A percentile compares a stretch with the other conserved stretches of the same genome.
phyloP scores from a whole-genome alignment of 345 rosid genomes.

The Aethionema arabicum region DNA sequence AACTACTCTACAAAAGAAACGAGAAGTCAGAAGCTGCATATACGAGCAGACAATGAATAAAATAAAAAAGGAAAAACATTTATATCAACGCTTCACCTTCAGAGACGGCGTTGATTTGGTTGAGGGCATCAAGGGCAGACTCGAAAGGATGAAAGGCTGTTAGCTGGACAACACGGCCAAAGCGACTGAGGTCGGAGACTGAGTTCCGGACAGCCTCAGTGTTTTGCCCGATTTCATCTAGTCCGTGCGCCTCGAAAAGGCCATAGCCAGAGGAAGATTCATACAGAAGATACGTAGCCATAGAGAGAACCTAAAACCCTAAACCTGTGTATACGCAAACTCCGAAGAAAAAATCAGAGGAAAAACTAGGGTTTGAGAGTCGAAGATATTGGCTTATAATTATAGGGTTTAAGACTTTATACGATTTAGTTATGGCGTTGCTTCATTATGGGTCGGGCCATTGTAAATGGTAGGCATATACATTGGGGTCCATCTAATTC shows the following conservation, averaged over 20 bases:
- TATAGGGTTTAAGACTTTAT: constrained; percentile 21
- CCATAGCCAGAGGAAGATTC: constrained; percentile 78
- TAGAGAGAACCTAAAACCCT: constrained; percentile 39
- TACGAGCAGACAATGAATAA: background rate
- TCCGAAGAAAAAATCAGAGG: background rate
- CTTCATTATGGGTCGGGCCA: too few species aligned
- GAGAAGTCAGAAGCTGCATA: background rate
- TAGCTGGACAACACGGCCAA: constrained; percentile 82
- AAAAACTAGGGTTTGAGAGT: constrained; percentile 20
- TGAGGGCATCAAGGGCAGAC: constrained; percentile 79
- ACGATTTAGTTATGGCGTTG: background rate
- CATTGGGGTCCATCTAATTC: too few species aligned
- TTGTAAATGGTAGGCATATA: too few species aligned
- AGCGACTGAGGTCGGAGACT: constrained; percentile 66
- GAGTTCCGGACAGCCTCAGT: constrained; percentile 81
- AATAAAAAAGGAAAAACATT: background rate
- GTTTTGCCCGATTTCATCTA: constrained; percentile 83
- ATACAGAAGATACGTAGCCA: constrained; percentile 58
- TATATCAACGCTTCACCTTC: constrained; percentile 50
- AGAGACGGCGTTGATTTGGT: constrained; percentile 79
- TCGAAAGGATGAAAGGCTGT: constrained; percentile 68
- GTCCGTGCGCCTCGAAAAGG: constrained; percentile 60
- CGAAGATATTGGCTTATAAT: background rate
- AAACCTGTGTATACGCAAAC: background rate
- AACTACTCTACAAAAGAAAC: background rate